A percentile compares a stretch with the other conserved stretches of the same genome.
These are phyloP conservation scores for Talaromyces wortmannii DNA, from an alignment of 495 filamentous ascomycete species.

Conservation along the genomic window DNA sequence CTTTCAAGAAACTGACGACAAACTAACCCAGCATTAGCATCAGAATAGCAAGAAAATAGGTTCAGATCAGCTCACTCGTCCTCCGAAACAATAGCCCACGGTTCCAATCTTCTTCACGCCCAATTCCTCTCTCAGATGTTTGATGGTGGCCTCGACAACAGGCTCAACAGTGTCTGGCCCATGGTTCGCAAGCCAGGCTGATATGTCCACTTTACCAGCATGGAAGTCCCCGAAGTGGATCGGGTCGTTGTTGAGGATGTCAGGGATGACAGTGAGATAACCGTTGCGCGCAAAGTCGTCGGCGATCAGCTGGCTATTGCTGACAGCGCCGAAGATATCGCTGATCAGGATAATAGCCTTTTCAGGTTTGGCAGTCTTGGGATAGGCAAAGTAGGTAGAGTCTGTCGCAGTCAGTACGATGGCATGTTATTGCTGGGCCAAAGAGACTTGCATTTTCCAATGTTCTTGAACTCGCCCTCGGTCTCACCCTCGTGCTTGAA, in stretches of 20 bases:
- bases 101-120: constrained; percentile 63
- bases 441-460: constrained; percentile 26
- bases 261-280: constrained; percentile 69
- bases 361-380: constrained; percentile 31
- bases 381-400: constrained; percentile 33
- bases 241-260: constrained; percentile 71
- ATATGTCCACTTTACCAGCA: constrained; percentile 50
- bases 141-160: constrained; percentile 52
- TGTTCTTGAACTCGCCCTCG: constrained; percentile 32
- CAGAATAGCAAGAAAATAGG: too few species aligned
- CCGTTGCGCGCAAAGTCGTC: constrained; percentile 79
- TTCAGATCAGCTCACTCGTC: constrained; percentile 16
- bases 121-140: constrained; percentile 47
- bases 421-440: not conserved
- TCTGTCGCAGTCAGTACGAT: constrained; percentile 12
- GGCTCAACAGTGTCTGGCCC: constrained; percentile 53
- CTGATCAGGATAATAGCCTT: constrained; percentile 44
- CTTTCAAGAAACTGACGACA: constrained; percentile 35
- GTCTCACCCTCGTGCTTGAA: constrained; percentile 40
- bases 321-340: constrained; percentile 66
- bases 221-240: constrained; percentile 47
- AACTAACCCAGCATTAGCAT: constrained; percentile 15
- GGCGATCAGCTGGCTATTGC: constrained; percentile 73
- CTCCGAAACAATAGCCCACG: constrained; percentile 42
- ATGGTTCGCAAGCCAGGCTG: constrained; percentile 55